These are phyloP conservation scores for Brassica hybrid DNA, from an alignment of 441 rosid species.

Conservation along the genomic window DNA sequence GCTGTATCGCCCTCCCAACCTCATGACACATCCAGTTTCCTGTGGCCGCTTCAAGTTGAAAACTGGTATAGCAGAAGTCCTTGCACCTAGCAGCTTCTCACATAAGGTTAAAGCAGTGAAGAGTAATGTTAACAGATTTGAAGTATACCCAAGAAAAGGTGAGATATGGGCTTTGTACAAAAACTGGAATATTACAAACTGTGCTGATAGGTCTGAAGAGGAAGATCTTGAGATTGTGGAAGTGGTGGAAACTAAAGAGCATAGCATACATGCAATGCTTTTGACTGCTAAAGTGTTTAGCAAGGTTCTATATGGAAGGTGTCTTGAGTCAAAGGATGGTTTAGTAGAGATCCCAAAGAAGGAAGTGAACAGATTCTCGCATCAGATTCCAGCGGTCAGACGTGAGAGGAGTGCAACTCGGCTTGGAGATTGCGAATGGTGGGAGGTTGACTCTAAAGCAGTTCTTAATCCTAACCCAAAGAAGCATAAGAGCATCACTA, in stretches of 20 bases:
- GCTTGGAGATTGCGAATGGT: slow-evolving; percentile 37
- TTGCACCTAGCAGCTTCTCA: slow-evolving; percentile 38
- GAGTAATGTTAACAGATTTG: slow-evolving; percentile 25
- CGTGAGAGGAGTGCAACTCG: neutral
- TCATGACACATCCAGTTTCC: slow-evolving; percentile 21
- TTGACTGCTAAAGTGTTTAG: slow-evolving; percentile 34
- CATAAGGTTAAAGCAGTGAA: slow-evolving; percentile 40
- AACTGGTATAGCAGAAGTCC: slow-evolving; percentile 36
- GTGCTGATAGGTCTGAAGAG: slow-evolving; percentile 25
- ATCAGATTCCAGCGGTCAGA: slow-evolving; percentile 12
- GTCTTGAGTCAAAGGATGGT: slow-evolving; percentile 36
- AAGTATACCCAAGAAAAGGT: slow-evolving; percentile 38
- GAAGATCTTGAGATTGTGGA: slow-evolving; percentile 45
- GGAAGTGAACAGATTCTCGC: slow-evolving; percentile 48
- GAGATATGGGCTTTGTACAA: slow-evolving; percentile 54
- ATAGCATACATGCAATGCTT: slow-evolving; percentile 25
- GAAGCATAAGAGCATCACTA: neutral
- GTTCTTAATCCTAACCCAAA: slow-evolving; percentile 34
- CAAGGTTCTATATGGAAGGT: slow-evolving; percentile 43
- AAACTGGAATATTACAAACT: slow-evolving; percentile 30
- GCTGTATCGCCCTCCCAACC: slow-evolving; percentile 21
- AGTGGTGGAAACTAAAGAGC: slow-evolving; percentile 43
- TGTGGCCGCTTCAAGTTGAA: slow-evolving; percentile 53
- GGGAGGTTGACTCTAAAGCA: slow-evolving; percentile 59
- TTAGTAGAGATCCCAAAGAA: slow-evolving; percentile 31